Evolutionary conservation across 1,284 basidiomycete species (phyloP).

Genomic region (Boletus sp.): DNA sequence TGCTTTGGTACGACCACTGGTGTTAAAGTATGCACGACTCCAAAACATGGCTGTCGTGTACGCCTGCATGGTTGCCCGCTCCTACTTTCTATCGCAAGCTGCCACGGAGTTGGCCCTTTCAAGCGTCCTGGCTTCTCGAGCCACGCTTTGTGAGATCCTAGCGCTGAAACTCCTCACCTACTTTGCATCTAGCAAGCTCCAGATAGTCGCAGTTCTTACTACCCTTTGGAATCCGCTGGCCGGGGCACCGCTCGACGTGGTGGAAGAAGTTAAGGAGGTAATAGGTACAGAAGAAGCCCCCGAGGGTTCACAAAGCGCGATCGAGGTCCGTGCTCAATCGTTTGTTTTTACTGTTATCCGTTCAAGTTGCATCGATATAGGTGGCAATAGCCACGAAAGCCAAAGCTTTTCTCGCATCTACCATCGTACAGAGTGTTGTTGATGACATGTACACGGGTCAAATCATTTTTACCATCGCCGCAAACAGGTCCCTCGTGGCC

Average conservation of each 20-base stretch:
- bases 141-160: constrained; percentile 76
- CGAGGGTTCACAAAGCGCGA: constrained; percentile 62
- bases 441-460: constrained; percentile 77
- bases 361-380: constrained; percentile 37
- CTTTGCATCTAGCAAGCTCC: constrained; percentile 69
- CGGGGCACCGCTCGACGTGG: constrained; percentile 67
- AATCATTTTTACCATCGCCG: constrained; percentile 63
- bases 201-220: constrained; percentile 71
- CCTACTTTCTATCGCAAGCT: constrained; percentile 45
- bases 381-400: constrained; percentile 81
- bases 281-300: constrained; percentile 54
- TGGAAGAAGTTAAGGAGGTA: constrained; percentile 56
- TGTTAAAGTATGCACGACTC: constrained; percentile 72
- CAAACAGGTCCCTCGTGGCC: constrained; percentile 69
- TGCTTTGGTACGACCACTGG: constrained; percentile 74
- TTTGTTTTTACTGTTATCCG: background rate
- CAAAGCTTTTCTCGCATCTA: constrained; percentile 74
- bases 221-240: constrained; percentile 77
- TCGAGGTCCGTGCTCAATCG: constrained; percentile 56
- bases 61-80: constrained; percentile 65
- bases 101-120: constrained; percentile 65
- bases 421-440: constrained; percentile 78
- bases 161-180: constrained; percentile 80
- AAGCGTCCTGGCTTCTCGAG: constrained; percentile 65
- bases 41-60: constrained; percentile 72